Percentiles rank a stretch among this genome's conserved stretches.
Conservation (phyloP, 23 red algal species). For the Cyanidiococcus yangmingshanensis region DNA sequence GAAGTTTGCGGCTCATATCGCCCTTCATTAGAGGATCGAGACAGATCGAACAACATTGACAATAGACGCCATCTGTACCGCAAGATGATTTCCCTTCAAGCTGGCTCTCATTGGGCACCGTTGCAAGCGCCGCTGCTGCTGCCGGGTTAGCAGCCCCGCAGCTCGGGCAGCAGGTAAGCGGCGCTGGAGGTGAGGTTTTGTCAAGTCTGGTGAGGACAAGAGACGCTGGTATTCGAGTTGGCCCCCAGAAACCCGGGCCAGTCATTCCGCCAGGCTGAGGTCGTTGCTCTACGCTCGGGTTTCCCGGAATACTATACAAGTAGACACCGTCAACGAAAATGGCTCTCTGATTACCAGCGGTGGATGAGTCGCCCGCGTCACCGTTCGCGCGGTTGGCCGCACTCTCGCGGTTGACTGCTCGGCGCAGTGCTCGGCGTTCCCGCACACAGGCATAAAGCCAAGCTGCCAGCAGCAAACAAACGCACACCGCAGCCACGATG, state of each 20-base stretch:
- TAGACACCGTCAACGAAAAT: conserved; percentile 14
- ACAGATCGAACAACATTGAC: conserved; percentile 7
- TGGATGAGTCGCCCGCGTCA: not conserved
- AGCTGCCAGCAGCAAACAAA: conserved; percentile 1
- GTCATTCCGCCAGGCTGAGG: not conserved
- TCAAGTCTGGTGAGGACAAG: not conserved
- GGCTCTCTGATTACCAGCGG: not conserved
- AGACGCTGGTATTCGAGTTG: conserved; percentile 15
- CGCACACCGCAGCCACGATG: not conserved
- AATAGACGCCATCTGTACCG: not conserved
- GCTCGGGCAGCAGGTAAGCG: conserved; percentile 1
- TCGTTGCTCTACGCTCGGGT: not conserved
- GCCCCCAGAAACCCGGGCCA: not conserved
- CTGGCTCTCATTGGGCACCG: not conserved
- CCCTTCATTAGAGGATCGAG: conserved; percentile 10
- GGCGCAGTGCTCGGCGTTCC: not conserved
- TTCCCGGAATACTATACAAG: conserved; percentile 15
- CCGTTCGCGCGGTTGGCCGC: not conserved
- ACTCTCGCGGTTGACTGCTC: not conserved
- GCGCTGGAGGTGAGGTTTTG: not conserved
- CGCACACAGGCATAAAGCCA: conserved; percentile 15
- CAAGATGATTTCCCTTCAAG: not conserved
- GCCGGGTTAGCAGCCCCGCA: not conserved
- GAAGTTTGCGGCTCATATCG: conserved; percentile 9
- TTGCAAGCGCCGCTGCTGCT: not conserved